Conservation (phyloP, 306 rosid genomes). For the Pyrus pyrifolia region DNA sequence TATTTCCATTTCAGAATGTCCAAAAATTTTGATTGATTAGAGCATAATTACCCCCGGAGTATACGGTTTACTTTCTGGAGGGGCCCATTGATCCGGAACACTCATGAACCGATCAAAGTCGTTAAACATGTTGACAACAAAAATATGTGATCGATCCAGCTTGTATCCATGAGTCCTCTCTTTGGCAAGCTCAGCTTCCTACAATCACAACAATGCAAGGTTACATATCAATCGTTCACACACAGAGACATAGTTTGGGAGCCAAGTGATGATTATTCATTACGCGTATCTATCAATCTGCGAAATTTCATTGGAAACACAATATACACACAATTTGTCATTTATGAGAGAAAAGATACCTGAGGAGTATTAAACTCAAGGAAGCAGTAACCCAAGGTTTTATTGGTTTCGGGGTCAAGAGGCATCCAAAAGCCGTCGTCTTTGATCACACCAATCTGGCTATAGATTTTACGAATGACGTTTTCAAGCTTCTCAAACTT, state of each 20-base stretch:
- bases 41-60: conserved; percentile 52
- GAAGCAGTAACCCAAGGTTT: conserved; percentile 66
- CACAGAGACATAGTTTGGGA: background rate
- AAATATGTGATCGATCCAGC: conserved; percentile 70
- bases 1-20: background rate
- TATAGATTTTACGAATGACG: conserved; percentile 58
- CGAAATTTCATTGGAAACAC: background rate
- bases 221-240: background rate
- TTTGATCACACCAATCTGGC: conserved; percentile 68
- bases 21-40: background rate
- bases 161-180: conserved; percentile 89
- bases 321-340: background rate
- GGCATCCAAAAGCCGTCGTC: conserved; percentile 90
- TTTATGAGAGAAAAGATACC: conserved; percentile 18
- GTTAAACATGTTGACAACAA: conserved; percentile 71
- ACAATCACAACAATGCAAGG: background rate
- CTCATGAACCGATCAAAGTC: conserved; percentile 72
- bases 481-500: conserved; percentile 70
- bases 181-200: conserved; percentile 94
- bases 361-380: conserved; percentile 74
- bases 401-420: conserved; percentile 43
- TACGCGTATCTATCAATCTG: background rate
- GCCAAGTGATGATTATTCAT: background rate
- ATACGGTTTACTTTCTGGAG: conserved; percentile 64
- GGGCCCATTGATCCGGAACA: conserved; percentile 87